phyloP scores from a whole-genome alignment of 345 rosid species.

The Lepidium africanum region DNA sequence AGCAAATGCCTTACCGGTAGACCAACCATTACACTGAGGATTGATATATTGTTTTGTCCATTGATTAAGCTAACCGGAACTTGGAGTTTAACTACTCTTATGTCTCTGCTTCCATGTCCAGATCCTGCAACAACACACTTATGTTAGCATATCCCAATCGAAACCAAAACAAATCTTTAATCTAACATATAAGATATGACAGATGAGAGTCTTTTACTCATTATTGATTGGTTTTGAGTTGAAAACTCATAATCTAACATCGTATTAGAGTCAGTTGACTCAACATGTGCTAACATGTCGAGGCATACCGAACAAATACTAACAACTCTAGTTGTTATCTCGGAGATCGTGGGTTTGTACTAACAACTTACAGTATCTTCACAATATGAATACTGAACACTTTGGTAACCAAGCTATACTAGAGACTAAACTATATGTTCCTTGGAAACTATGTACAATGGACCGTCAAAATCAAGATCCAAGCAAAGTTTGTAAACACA shows the following conservation, averaged over 20 bases:
- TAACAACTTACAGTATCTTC: too few species aligned
- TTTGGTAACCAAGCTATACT: neutral
- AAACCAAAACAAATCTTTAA: too few species aligned
- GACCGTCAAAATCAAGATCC: neutral
- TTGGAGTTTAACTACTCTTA: conserved; percentile 41
- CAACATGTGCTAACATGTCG: too few species aligned
- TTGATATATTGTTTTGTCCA: conserved; percentile 60
- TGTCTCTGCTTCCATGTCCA: conserved; percentile 60
- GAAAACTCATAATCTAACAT: too few species aligned
- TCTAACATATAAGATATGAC: too few species aligned
- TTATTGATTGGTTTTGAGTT: too few species aligned
- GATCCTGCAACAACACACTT: conserved; percentile 35
- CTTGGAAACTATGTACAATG: neutral
- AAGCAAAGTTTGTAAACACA: neutral
- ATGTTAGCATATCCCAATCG: too few species aligned
- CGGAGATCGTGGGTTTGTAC: too few species aligned
- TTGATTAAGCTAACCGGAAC: conserved; percentile 29
- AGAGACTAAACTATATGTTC: neutral
- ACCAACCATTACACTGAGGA: conserved; percentile 85
- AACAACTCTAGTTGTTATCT: too few species aligned
- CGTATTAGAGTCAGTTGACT: too few species aligned
- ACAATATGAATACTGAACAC: neutral
- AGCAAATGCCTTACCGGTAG: conserved; percentile 48
- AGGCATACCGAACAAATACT: too few species aligned
- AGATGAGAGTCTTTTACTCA: too few species aligned